These are phyloP conservation scores for Eucalyptus tenuipes DNA, from an alignment of 345 rosid species.

Conservation along the genomic window DNA sequence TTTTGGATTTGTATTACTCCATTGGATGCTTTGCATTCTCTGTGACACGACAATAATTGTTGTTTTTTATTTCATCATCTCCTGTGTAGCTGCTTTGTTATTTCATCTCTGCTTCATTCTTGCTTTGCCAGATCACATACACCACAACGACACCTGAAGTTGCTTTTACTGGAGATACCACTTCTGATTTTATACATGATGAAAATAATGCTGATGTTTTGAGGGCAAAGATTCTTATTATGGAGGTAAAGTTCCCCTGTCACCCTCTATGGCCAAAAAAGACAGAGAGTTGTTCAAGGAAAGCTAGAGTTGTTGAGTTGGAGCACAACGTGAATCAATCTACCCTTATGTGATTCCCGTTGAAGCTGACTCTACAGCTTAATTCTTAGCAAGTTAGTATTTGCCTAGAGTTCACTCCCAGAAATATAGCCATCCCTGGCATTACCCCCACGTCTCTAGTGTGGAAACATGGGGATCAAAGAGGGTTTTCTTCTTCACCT, in stretches of 20 bases:
- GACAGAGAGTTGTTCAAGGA: background rate
- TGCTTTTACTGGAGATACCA: slow-evolving; percentile 96
- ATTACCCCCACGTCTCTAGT: background rate
- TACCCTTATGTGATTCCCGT: background rate
- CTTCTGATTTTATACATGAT: slow-evolving; percentile 60
- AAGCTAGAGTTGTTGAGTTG: background rate
- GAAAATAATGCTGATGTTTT: slow-evolving; percentile 55
- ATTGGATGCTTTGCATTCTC: background rate
- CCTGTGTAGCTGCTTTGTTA: background rate
- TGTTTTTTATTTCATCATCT: background rate
- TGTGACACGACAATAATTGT: background rate
- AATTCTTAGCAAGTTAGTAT: background rate
- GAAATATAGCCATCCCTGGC: background rate
- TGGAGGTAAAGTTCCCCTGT: slow-evolving; percentile 49
- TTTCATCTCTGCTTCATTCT: background rate
- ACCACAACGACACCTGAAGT: slow-evolving; percentile 60
- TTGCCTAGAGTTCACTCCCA: background rate
- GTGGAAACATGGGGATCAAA: background rate
- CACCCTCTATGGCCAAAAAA: background rate
- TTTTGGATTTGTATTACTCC: background rate
- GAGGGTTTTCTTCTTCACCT: background rate
- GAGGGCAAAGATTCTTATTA: slow-evolving; percentile 70
- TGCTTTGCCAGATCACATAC: slow-evolving; percentile 57
- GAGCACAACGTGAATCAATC: background rate
- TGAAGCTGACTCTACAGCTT: background rate